Evolutionary conservation across 352 stramenopile genomes (phyloP), one percentile per base, ranked within the genome.

Genomic region (Globisporangium abappressorium): DNA sequence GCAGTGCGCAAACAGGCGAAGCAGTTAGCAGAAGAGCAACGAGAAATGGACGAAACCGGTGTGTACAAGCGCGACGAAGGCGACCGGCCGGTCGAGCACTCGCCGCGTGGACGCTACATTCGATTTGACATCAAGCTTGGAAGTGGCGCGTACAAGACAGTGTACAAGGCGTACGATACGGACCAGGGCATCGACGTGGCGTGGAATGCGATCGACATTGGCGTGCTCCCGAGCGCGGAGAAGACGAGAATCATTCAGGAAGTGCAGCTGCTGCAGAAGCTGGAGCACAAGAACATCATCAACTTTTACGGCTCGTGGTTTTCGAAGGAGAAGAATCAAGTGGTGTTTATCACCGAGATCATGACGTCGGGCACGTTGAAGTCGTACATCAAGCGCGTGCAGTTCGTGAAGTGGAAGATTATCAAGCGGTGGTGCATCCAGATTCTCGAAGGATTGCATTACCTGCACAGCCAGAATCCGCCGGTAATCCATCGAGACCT

Each of bases 311-410:
- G 96, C 58, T 98, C 87, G 57, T 99, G 97, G 97, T 97, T 99
- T 70, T 98, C 98, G 65, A 91, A 98, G 70, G 97, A 99, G 77
- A 96, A 97, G 77, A 98, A 99, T 72, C 88, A 99, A 66, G 96
- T 99, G 6, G 95, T 99, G 71, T 99, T 99, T 72, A 98, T 99
- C 60, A 99, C 98, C 3, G 97, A 99, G 80, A 99, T 99, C 77
- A 95, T 99, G 75, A 98, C 93, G 1, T 98, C 93, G 7, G 97
- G 94, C 22, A 98, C 90, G 33, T 82, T 98, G 51, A 98, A 98
- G 68, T 96, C 81, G 59, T 99, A 99, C 71, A 99, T 99, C 72
- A 97, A 98, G 72, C 98, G 98, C 72, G 96, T 99, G 43, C 92
- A 99, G 76, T 96, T 98, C 55, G 95, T 99, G 70, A 95, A 98